A percentile compares a stretch with the other conserved stretches of the same genome.
Conservation (phyloP, 1,284 basidiomycete species). For the Sporisorium graminicola region DNA sequence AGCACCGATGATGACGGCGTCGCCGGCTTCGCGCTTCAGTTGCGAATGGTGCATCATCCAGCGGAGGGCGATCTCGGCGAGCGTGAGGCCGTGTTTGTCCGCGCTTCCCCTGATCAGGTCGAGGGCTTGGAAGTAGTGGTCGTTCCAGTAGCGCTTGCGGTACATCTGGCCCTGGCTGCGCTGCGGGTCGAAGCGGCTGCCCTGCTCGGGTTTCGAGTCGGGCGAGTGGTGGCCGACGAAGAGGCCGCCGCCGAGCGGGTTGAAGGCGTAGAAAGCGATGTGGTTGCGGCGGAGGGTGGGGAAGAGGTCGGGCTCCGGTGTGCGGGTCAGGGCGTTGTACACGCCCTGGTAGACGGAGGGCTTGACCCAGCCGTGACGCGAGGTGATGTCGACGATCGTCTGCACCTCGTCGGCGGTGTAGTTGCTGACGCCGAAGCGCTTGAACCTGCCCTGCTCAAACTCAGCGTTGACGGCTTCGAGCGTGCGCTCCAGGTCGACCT, state of each 20-base stretch:
- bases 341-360: slow-evolving; percentile 79
- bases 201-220: slow-evolving; percentile 16
- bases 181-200: slow-evolving; percentile 52
- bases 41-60: slow-evolving; percentile 60
- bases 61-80: slow-evolving; percentile 52
- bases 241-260: slow-evolving; percentile 65
- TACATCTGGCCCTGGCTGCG: slow-evolving; percentile 53
- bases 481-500: slow-evolving; percentile 73
- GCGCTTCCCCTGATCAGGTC: slow-evolving; percentile 64
- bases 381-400: slow-evolving; percentile 76
- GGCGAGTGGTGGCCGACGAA: slow-evolving; percentile 37
- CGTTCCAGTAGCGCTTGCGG: slow-evolving; percentile 53
- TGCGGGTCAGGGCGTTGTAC: slow-evolving; percentile 56
- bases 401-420: slow-evolving; percentile 76
- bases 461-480: slow-evolving; percentile 73
- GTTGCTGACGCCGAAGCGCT: slow-evolving; percentile 74
- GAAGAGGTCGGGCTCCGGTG: slow-evolving; percentile 49
- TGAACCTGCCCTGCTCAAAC: slow-evolving; percentile 74
- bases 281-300: slow-evolving; percentile 72
- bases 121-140: slow-evolving; percentile 57
- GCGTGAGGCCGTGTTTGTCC: slow-evolving; percentile 32
- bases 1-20: slow-evolving; percentile 54
- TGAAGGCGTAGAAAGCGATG: slow-evolving; percentile 72
- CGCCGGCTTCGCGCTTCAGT: slow-evolving; percentile 32
- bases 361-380: slow-evolving; percentile 74